Percentiles rank a stretch among this genome's conserved stretches.
phyloP scores from a whole-genome alignment of 352 stramenopile genomes.

The Plasmopara viticola region DNA sequence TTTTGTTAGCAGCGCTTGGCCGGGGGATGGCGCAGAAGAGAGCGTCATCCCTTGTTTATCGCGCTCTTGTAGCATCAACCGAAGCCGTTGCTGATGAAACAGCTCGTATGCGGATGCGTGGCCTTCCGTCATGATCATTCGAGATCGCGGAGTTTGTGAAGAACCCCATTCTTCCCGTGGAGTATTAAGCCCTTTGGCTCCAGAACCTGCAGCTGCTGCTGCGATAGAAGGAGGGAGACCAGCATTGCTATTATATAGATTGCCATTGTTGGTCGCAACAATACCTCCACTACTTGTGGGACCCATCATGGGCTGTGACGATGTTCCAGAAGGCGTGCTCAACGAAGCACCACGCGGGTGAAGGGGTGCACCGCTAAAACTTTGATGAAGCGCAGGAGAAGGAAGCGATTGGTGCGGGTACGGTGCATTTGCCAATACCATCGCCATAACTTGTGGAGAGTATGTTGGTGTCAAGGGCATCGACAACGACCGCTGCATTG shows the following conservation, averaged over 20 bases:
- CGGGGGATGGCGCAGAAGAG: slow-evolving; percentile 68
- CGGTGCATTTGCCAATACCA: slow-evolving; percentile 28
- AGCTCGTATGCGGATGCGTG: slow-evolving; percentile 81
- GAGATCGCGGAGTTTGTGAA: slow-evolving; percentile 74
- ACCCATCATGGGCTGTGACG: slow-evolving; percentile 13
- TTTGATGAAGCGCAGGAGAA: slow-evolving; percentile 21
- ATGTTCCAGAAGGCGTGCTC: slow-evolving; percentile 18
- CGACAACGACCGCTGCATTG: slow-evolving; percentile 23
- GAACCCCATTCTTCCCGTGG: slow-evolving; percentile 83
- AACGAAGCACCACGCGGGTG: slow-evolving; percentile 22
- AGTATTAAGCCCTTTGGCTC: slow-evolving; percentile 51
- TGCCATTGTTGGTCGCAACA: slow-evolving; percentile 11
- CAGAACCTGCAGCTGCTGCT: slow-evolving; percentile 21
- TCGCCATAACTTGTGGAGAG: slow-evolving; percentile 29
- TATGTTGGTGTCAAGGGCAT: slow-evolving; percentile 27
- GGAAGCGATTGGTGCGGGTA: slow-evolving; percentile 26
- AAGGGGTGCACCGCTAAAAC: slow-evolving; percentile 35
- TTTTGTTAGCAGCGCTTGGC: slow-evolving; percentile 84
- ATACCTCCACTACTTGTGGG: slow-evolving; percentile 10
- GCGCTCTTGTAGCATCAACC: slow-evolving; percentile 79
- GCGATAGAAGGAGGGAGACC: slow-evolving; percentile 37
- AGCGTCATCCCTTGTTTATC: slow-evolving; percentile 76
- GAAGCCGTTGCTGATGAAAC: slow-evolving; percentile 80
- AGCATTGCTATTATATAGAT: slow-evolving; percentile 15
- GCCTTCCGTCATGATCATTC: slow-evolving; percentile 76